Percentiles rank a stretch among this genome's conserved stretches.
Evolutionary conservation across 1,284 basidiomycete genomes (phyloP).

Genomic region (Cutaneotrichosporon cavernicola): DNA sequence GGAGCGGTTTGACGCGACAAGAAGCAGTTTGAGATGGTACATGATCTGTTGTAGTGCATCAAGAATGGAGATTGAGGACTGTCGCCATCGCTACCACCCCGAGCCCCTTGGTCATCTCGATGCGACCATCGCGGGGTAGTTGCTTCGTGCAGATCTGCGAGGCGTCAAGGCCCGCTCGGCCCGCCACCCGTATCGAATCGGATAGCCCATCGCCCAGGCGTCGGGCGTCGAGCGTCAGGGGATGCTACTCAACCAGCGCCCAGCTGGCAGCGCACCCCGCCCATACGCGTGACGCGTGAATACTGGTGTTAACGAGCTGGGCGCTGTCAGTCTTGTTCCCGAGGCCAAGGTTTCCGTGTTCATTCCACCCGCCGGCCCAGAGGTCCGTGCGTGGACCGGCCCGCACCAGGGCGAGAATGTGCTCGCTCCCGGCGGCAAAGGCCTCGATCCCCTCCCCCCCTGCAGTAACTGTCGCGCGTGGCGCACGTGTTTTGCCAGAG

Average conservation of each 20-base stretch:
- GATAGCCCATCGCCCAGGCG: not conserved
- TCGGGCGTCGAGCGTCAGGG: not conserved
- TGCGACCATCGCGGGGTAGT: not conserved
- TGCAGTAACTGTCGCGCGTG: conserved; percentile 6
- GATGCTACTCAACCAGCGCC: conserved; percentile 9
- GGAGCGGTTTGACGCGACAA: not conserved
- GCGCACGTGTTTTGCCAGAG: conserved; percentile 11
- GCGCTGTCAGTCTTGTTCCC: conserved; percentile 60
- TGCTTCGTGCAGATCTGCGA: not conserved
- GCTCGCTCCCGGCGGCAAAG: conserved; percentile 74
- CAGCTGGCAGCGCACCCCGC: conserved; percentile 23
- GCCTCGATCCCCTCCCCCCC: not conserved
- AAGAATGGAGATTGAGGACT: not conserved
- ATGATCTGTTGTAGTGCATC: not conserved
- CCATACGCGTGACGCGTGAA: conserved; percentile 9
- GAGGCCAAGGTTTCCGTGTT: conserved; percentile 83
- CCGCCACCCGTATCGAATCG: not conserved
- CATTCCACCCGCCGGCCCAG: conserved; percentile 92
- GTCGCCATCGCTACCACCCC: not conserved
- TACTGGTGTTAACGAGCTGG: conserved; percentile 32
- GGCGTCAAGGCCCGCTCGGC: not conserved
- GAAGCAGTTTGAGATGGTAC: not conserved
- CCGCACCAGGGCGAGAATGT: conserved; percentile 59
- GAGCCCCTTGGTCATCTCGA: not conserved
- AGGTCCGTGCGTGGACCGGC: conserved; percentile 49